phyloP scores from a whole-genome alignment of 2,329 filamentous ascomycete species.

The Penicillium concentricum region DNA sequence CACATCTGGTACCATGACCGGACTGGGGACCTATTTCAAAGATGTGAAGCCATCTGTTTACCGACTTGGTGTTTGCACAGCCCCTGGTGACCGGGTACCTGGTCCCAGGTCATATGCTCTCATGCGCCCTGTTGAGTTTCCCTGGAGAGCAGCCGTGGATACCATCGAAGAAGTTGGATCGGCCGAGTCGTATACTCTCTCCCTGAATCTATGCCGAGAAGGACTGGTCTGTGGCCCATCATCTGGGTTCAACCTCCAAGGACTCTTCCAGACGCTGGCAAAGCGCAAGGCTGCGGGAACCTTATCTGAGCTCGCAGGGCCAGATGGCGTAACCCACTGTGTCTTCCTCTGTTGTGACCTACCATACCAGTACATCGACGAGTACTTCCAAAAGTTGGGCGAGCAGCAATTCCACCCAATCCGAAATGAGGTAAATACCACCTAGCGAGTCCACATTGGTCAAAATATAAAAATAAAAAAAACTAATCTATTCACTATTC shows the following conservation, averaged over 20 bases:
- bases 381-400: constrained; percentile 59
- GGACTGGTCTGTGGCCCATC: constrained; percentile 62
- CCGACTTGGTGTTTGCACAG: constrained; percentile 54
- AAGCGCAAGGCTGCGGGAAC: constrained; percentile 49
- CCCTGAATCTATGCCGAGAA: constrained; percentile 55
- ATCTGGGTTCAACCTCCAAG: constrained; percentile 58
- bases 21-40: constrained; percentile 53
- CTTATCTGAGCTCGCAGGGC: constrained; percentile 46
- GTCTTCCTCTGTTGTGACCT: constrained; percentile 64
- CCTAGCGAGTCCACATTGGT: not conserved
- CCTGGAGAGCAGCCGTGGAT: constrained; percentile 58
- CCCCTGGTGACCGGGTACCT: constrained; percentile 57
- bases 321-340: constrained; percentile 51
- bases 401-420: constrained; percentile 52
- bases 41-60: constrained; percentile 43
- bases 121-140: constrained; percentile 54
- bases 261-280: constrained; percentile 52
- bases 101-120: constrained; percentile 57
- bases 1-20: constrained; percentile 55
- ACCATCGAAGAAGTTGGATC: constrained; percentile 58
- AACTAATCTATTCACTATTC: not conserved
- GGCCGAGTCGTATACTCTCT: constrained; percentile 53
- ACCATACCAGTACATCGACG: constrained; percentile 62
- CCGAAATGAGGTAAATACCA: constrained; percentile 42
- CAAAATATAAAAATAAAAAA: not conserved